Evolutionary conservation across 2,329 filamentous ascomycete genomes (phyloP), one percentile per base, ranked within the genome.

Genomic region (Ophiostoma quercus): DNA sequence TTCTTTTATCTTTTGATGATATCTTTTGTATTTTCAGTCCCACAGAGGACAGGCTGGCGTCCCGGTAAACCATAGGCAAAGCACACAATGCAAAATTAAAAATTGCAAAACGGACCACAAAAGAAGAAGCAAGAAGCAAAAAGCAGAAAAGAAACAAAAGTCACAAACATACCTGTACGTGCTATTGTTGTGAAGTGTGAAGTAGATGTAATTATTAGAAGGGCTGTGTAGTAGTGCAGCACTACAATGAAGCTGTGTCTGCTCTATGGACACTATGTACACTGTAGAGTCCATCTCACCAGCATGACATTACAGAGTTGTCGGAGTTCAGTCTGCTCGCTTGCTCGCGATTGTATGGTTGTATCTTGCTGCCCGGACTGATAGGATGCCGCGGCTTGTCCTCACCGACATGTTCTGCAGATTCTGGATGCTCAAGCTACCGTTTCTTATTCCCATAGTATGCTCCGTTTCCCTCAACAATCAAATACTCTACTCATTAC

Each of bases 41-140:
- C 39, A 0, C 37, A 37, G 16, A 51, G n/a, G 39, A 68, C 43
- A 43, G 65, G 68, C 70, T 68, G 70, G 70, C 70, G 70, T 71
- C 70, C 68, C 67, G 70, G 70, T 69, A 67, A 65, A 67, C 63
- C 67, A 41, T 67, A 57, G 66, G 69, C 66, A 68, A 67, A 32
- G 60, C 19, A 54, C 19, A 54, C 14, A 68, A 66, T 47, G 66
- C 51, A 68, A 22, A 69, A 70, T 70, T 70, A 71, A 71, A 69
- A 70, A 70, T 71, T 69, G 70, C 70, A 71, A 68, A 71, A 67
- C 66, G 51, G 67, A 68, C 67, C 67, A 69, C 37, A 41, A 62
- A 71, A 34, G 34, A 34, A 34, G 34, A 60, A 57, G 51, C 63
- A 68, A 71, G 43, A 68, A 65, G 57, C 37, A 57, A n/a, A 29